A percentile compares a stretch with the other conserved stretches of the same genome.
phyloP scores from a whole-genome alignment of 1,284 basidiomycete genomes.

The Pseudozyma tsukubaensis region DNA sequence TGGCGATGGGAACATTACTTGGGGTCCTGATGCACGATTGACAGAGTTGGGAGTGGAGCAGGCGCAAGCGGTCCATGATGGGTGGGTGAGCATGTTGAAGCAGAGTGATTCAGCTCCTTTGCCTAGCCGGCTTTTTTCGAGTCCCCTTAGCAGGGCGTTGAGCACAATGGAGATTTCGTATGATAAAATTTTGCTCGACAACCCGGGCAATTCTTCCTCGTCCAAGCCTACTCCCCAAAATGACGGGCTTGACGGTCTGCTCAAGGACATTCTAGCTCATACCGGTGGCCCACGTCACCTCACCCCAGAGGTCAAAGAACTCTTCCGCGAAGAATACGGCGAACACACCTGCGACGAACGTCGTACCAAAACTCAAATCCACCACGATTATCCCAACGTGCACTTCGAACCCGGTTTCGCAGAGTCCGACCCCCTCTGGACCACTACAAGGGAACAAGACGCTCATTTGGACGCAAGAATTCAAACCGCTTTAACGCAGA shows the following conservation, averaged over 20 bases:
- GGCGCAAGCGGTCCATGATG: slow-evolving; percentile 46
- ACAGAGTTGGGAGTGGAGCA: slow-evolving; percentile 47
- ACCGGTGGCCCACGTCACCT: not conserved
- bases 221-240: not conserved
- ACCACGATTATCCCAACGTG: slow-evolving; percentile 32
- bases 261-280: slow-evolving; percentile 6
- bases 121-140: slow-evolving; percentile 35
- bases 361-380: slow-evolving; percentile 23
- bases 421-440: slow-evolving; percentile 35
- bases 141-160: slow-evolving; percentile 36
- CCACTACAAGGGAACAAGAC: slow-evolving; percentile 22
- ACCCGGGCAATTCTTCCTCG: slow-evolving; percentile 16
- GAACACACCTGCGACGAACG: slow-evolving; percentile 56
- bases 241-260: not conserved
- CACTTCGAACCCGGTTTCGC: slow-evolving; percentile 33
- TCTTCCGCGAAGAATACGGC: slow-evolving; percentile 49
- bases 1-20: slow-evolving; percentile 39
- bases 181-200: slow-evolving; percentile 31
- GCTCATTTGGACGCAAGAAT: slow-evolving; percentile 30
- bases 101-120: slow-evolving; percentile 32
- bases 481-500: slow-evolving; percentile 28
- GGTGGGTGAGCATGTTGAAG: slow-evolving; percentile 31
- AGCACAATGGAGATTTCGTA: slow-evolving; percentile 47
- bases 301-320: slow-evolving; percentile 22
- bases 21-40: slow-evolving; percentile 51